Conservation (phyloP, 2,329 filamentous ascomycete genomes). For the Calonectria montana region DNA sequence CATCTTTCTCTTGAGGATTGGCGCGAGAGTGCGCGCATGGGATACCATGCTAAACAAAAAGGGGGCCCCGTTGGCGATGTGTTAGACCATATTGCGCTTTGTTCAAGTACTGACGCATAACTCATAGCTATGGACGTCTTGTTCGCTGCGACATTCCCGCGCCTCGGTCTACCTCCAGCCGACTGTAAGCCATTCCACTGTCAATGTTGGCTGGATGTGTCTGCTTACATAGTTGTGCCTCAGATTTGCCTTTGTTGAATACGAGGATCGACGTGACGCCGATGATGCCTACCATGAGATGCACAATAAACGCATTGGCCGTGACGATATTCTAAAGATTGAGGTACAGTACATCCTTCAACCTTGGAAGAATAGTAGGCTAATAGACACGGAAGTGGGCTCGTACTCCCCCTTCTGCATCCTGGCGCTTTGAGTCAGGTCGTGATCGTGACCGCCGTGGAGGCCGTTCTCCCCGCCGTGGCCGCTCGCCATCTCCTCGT, state of each 20-base stretch:
- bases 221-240: constrained; percentile 22
- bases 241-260: constrained; percentile 98
- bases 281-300: constrained; percentile 99
- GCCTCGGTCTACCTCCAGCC: constrained; percentile 90
- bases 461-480: constrained; percentile 72
- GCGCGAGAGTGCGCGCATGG: constrained; percentile 40
- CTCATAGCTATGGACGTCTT: constrained; percentile 88
- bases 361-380: not conserved
- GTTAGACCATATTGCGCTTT: constrained; percentile 29
- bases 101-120: constrained; percentile 62
- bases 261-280: constrained; percentile 97
- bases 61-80: constrained; percentile 41
- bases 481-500: constrained; percentile 83
- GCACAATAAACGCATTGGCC: constrained; percentile 98
- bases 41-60: constrained; percentile 41
- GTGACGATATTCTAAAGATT: constrained; percentile 96
- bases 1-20: constrained; percentile 36
- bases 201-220: not conserved
- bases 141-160: constrained; percentile 99
- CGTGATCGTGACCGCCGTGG: constrained; percentile 77
- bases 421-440: constrained; percentile 97
- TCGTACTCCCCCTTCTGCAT: constrained; percentile 95
- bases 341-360: constrained; percentile 73
- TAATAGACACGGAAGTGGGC: constrained; percentile 77
- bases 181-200: constrained; percentile 78